A percentile compares a stretch with the other conserved stretches of the same genome.
Evolutionary conservation across 768 basidiomycete species (phyloP).

Genomic region (Clavaria fumosa): DNA sequence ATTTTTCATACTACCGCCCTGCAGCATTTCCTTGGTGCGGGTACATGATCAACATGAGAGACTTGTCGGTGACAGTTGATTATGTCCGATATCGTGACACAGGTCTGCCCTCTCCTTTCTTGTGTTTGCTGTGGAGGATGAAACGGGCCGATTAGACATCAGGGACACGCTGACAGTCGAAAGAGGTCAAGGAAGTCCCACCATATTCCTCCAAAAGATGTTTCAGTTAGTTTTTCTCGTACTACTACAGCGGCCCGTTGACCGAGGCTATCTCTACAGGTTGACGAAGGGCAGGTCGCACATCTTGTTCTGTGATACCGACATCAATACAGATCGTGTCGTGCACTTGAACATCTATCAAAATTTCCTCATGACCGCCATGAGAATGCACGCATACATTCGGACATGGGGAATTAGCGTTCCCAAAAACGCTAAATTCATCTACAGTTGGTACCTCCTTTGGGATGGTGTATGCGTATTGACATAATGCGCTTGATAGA

Average conservation of each 20-base stretch:
- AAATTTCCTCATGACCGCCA: conserved; percentile 63
- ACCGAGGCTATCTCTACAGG: conserved; percentile 20
- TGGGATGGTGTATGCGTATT: too few species aligned
- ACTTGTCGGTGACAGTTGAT: conserved; percentile 68
- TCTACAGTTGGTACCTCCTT: conserved; percentile 46
- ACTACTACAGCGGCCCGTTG: not conserved
- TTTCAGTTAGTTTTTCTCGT: conserved; percentile 35
- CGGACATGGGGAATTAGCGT: conserved; percentile 37
- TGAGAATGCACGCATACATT: conserved; percentile 81
- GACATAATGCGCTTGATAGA: conserved; percentile 34
- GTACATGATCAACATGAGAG: conserved; percentile 54
- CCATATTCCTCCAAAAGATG: conserved; percentile 56
- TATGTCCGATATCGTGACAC: conserved; percentile 50
- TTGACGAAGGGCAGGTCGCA: conserved; percentile 62
- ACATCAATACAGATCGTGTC: conserved; percentile 42
- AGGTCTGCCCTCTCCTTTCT: conserved; percentile 23
- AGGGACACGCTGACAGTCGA: conserved; percentile 58
- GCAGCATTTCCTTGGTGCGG: conserved; percentile 94
- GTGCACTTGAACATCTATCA: conserved; percentile 80
- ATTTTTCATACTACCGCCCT: too few species aligned
- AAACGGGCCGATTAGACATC: conserved; percentile 23
- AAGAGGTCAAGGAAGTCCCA: conserved; percentile 46
- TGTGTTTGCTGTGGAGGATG: not conserved
- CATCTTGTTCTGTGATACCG: conserved; percentile 63
- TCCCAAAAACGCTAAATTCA: conserved; percentile 31